phyloP scores from a whole-genome alignment of 1,284 basidiomycete genomes.

The Ganoderma leucocontextum region DNA sequence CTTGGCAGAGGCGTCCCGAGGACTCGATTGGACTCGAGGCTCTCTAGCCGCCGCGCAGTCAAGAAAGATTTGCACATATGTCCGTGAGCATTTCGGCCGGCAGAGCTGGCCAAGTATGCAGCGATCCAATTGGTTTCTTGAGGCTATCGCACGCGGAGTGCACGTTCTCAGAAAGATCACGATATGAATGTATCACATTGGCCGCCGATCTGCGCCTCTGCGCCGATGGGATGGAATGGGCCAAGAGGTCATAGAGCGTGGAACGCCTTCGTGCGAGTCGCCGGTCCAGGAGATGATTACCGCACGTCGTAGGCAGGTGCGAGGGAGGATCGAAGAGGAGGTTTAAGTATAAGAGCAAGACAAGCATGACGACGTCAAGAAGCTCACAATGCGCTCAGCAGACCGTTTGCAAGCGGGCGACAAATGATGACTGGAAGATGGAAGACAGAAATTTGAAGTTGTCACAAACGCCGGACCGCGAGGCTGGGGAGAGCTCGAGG shows the following conservation, averaged over 20 bases:
- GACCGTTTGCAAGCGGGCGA: neutral
- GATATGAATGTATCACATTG: neutral
- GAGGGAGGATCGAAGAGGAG: neutral
- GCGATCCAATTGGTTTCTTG: neutral
- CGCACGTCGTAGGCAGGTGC: neutral
- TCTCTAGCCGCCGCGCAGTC: neutral
- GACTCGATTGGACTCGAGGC: neutral
- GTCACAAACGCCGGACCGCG: neutral
- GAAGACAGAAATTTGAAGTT: neutral
- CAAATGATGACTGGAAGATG: neutral
- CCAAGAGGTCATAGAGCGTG: neutral
- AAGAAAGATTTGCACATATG: neutral
- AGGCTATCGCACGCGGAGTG: neutral
- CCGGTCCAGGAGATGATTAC: neutral
- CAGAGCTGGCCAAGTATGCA: neutral
- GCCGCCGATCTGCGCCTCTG: neutral
- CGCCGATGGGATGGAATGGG: neutral
- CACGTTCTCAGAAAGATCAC: neutral
- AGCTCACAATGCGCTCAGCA: neutral
- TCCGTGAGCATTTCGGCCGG: neutral
- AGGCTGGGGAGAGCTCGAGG: neutral
- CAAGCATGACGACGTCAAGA: neutral
- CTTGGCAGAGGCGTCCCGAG: neutral
- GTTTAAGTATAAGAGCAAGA: neutral
- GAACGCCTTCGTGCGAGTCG: neutral